Conservation (phyloP, 768 basidiomycete genomes). For the Mycena capillaripes region DNA sequence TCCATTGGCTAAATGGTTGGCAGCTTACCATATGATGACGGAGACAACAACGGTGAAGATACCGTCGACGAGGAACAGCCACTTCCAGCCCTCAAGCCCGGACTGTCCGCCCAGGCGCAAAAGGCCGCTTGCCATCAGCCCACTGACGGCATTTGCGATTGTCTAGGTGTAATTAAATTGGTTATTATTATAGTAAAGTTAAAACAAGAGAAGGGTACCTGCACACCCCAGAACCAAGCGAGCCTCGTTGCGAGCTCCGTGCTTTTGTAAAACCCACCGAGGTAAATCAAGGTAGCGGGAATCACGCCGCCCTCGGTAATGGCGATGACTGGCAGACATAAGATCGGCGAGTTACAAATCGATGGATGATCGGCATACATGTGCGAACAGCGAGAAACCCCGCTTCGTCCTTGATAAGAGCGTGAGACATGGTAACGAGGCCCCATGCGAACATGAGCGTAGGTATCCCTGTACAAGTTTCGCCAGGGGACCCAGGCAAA, state of each 20-base stretch:
- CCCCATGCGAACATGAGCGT: slow-evolving; percentile 57
- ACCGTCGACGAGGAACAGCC: slow-evolving; percentile 55
- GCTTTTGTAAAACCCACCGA: slow-evolving; percentile 58
- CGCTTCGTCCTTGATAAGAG: slow-evolving; percentile 49
- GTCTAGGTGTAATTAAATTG: slow-evolving; percentile 12
- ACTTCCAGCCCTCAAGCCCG: slow-evolving; percentile 57
- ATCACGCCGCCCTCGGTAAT: slow-evolving; percentile 59
- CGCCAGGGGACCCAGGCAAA: no score
- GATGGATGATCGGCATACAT: slow-evolving; percentile 39
- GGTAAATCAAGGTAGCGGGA: slow-evolving; percentile 56
- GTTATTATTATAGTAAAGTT: not conserved
- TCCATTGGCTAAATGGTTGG: not conserved
- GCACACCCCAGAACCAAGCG: slow-evolving; percentile 60
- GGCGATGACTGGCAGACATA: slow-evolving; percentile 48
- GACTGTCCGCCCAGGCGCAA: slow-evolving; percentile 50
- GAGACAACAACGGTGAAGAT: slow-evolving; percentile 51
- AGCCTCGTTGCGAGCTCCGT: slow-evolving; percentile 59
- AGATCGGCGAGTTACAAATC: not conserved
- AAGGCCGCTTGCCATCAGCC: slow-evolving; percentile 57
- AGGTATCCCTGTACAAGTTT: slow-evolving; percentile 49
- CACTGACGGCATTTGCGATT: slow-evolving; percentile 55
- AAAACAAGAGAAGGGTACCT: slow-evolving; percentile 17
- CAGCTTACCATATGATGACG: slow-evolving; percentile 46
- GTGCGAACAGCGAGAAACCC: slow-evolving; percentile 54
- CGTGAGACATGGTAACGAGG: slow-evolving; percentile 53